These are phyloP conservation scores for Leptomonas seymouri DNA, from an alignment of 208 protist species.

Conservation along the genomic window DNA sequence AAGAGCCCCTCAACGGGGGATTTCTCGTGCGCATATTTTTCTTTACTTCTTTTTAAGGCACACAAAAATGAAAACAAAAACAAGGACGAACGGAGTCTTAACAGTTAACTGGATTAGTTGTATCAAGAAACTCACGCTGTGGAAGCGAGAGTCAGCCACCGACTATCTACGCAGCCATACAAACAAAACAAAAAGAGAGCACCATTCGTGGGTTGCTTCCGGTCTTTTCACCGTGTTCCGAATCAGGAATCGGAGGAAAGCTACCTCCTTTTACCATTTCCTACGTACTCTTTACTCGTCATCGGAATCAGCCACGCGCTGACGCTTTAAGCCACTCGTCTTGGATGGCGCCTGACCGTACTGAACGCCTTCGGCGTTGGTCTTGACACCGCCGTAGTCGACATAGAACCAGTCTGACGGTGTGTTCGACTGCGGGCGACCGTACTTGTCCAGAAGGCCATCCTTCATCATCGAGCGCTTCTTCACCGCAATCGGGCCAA, in stretches of 20 bases:
- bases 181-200: constrained; percentile 1
- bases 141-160: background rate
- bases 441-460: constrained; percentile 99
- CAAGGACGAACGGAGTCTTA: constrained; percentile 1
- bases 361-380: constrained; percentile 84
- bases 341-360: constrained; percentile 70
- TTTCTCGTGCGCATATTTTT: background rate
- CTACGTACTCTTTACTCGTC: constrained; percentile 40
- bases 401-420: constrained; percentile 97
- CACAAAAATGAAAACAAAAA: no score
- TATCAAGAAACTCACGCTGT: background rate
- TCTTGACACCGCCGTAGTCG: constrained; percentile 91
- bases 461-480: constrained; percentile 98
- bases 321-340: constrained; percentile 49
- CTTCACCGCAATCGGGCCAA: constrained; percentile 94
- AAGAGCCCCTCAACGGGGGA: background rate
- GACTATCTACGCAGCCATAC: background rate
- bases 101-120: constrained; percentile 7
- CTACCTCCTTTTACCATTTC: background rate
- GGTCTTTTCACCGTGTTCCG: no score
- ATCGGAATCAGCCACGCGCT: constrained; percentile 55
- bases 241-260: no score
- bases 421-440: constrained; percentile 97
- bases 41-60: no score
- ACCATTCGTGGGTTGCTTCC: no score